Conservation (phyloP, 2,329 filamentous ascomycete species). For the Fusarium tanahbumbuense region DNA sequence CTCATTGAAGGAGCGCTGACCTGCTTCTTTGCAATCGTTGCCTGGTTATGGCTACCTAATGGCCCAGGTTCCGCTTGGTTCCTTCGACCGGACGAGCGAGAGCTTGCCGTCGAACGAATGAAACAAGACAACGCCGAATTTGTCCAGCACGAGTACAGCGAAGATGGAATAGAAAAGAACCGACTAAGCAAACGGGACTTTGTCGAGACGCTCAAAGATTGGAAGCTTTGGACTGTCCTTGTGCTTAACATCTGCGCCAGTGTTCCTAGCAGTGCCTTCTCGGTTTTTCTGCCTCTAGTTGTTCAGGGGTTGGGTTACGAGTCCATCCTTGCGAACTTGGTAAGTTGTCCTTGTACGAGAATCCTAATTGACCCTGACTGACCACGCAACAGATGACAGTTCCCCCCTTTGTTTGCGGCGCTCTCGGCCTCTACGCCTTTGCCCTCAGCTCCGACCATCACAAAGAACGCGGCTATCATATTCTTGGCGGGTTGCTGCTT, state of each 20-base stretch:
- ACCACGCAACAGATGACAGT: slow-evolving; percentile 41
- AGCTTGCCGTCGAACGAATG: slow-evolving; percentile 40
- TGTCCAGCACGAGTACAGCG: slow-evolving; percentile 43
- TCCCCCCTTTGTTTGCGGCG: slow-evolving; percentile 45
- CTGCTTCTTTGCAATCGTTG: slow-evolving; percentile 44
- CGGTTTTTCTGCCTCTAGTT: slow-evolving; percentile 45
- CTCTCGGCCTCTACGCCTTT: slow-evolving; percentile 44
- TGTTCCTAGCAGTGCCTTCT: slow-evolving; percentile 45
- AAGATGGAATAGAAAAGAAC: slow-evolving; percentile 43
- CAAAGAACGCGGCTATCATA: slow-evolving; percentile 45
- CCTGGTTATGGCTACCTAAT: slow-evolving; percentile 44
- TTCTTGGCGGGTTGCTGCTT: slow-evolving; percentile 40
- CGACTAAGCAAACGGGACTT: slow-evolving; percentile 41
- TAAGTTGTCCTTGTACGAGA: slow-evolving; percentile 8
- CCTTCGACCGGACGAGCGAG: slow-evolving; percentile 37
- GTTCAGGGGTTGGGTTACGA: slow-evolving; percentile 45
- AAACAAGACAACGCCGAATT: slow-evolving; percentile 41
- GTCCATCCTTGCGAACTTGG: slow-evolving; percentile 45
- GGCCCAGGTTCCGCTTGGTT: slow-evolving; percentile 46
- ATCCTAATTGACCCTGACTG: background rate
- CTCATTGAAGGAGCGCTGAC: slow-evolving; percentile 71
- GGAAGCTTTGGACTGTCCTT: slow-evolving; percentile 45
- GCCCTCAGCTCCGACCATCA: slow-evolving; percentile 44
- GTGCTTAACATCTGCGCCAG: slow-evolving; percentile 45
- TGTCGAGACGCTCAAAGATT: slow-evolving; percentile 45